Conservation (phyloP, 768 basidiomycete species). For the Hericium rajendrae region DNA sequence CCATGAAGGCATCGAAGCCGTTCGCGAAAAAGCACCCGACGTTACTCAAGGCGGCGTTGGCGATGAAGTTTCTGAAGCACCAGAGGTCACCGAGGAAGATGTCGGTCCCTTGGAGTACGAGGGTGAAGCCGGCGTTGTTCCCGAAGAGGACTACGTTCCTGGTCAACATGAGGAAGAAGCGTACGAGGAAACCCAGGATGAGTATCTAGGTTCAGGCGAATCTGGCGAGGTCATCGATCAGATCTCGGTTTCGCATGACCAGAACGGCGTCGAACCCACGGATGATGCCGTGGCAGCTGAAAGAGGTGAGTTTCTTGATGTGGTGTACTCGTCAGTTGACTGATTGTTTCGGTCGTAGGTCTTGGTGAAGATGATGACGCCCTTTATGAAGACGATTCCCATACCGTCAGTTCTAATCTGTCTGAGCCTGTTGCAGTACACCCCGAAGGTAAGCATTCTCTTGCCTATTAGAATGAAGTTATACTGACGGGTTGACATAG, state of each 20-base stretch:
- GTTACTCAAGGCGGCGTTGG: neutral
- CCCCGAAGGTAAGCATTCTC: neutral
- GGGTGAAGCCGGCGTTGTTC: neutral
- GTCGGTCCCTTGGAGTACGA: neutral
- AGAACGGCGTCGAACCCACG: neutral
- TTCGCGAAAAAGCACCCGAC: neutral
- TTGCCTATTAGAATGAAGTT: neutral
- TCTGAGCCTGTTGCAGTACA: neutral
- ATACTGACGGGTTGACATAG: too few species aligned
- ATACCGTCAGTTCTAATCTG: neutral
- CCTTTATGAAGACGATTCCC: neutral
- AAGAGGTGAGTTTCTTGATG: neutral
- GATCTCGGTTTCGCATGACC: neutral
- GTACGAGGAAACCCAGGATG: neutral
- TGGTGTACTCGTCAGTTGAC: neutral
- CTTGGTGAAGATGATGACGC: neutral
- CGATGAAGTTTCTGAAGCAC: neutral
- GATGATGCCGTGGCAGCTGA: neutral
- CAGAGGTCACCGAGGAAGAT: neutral
- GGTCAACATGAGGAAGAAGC: neutral
- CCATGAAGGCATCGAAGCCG: neutral
- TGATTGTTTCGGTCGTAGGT: neutral
- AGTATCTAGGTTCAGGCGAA: neutral
- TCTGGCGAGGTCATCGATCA: neutral
- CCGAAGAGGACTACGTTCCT: neutral